Base-by-base conservation (phyloP, 1,139 yeast genomes). In the Yamadazyma diospyri region DNA sequence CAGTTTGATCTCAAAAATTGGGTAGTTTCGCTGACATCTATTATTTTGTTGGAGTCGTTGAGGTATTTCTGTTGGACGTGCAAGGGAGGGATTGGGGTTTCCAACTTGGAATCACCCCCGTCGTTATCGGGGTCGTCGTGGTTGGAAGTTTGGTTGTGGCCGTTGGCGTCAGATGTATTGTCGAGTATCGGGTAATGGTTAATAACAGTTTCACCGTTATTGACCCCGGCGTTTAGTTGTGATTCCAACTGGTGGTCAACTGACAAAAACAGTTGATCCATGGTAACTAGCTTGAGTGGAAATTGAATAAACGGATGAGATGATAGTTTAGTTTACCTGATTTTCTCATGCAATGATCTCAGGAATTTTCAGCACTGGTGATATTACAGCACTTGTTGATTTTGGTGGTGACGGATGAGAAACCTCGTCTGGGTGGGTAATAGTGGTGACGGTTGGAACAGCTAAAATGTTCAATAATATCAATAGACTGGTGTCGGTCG, bases 1-100 rank as follows among this genome's bases (percentile, higher is more conserved):
- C 86, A 79, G 6, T 47, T 42, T 3, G 59, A 50, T 11, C 40
- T 32, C 11, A 46, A 26, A 24, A 28, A 38, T 20, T 38, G 37
- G 14, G 23, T 31, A 5, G 36, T 16, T 23, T 31, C 34, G 2
- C 29, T 20, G 12, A 35, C 33, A 15, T 34, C 35, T 24, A 56
- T 62, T 16, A 64, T 41, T 40, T 66, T 42, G 23, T 37, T 40
- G 7, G 35, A 16, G 23, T 45, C 48, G 29, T 45, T 42, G 5
- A 45, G 24, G 22, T 31, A 45, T 27, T 45, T 71, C 36, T 69
- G 74, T 43, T 67, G 74, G 22, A 65, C 59, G 39, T 67, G 73
- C 19, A 68, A 53, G 2, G 75, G 73, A 1, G 74, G 73, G 13
- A 68, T 68, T 0, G 72, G 73, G 6, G 67, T 54, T 33, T 64